Percentiles rank a stretch among this genome's conserved stretches.
Conservation (phyloP, 2,329 filamentous ascomycete species). For the Colletotrichum eremochloae region DNA sequence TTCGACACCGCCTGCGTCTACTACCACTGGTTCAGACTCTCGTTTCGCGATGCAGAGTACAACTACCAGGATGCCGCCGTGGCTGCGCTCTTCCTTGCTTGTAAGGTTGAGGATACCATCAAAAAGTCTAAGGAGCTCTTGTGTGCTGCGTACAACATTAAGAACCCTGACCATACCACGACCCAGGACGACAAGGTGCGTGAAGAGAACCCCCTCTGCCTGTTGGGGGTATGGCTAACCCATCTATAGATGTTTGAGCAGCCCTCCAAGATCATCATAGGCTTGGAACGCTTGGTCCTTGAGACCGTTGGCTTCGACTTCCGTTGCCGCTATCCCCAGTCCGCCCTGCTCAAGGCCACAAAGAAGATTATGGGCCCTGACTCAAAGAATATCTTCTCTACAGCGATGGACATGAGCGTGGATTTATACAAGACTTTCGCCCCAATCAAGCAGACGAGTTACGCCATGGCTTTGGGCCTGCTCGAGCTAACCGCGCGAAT, state of each 20-base stretch:
- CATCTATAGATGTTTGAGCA: conserved; percentile 79
- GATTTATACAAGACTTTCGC: conserved; percentile 95
- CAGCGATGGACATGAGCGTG: conserved; percentile 85
- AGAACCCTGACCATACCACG: conserved; percentile 74
- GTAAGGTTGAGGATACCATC: conserved; percentile 97
- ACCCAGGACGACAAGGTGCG: conserved; percentile 86
- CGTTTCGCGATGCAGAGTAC: conserved; percentile 88
- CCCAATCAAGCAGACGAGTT: conserved; percentile 88
- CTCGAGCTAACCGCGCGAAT: conserved; percentile 85
- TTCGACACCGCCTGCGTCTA: conserved; percentile 93
- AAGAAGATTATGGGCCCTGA: conserved; percentile 65
- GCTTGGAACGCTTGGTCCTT: conserved; percentile 91
- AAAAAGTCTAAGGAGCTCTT: conserved; percentile 97
- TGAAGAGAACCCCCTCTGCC: background rate
- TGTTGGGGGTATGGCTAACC: background rate
- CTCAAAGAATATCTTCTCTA: conserved; percentile 70
- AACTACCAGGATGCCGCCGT: conserved; percentile 88
- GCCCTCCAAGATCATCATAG: conserved; percentile 84
- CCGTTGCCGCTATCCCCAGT: conserved; percentile 87
- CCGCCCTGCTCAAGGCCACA: conserved; percentile 84
- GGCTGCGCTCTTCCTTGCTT: conserved; percentile 90
- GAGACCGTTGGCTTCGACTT: conserved; percentile 96
- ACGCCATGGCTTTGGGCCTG: conserved; percentile 86
- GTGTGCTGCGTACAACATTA: conserved; percentile 90
- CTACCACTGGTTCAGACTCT: conserved; percentile 92